phyloP scores from a whole-genome alignment of 768 basidiomycete species.

The Cytidiella melzeri region DNA sequence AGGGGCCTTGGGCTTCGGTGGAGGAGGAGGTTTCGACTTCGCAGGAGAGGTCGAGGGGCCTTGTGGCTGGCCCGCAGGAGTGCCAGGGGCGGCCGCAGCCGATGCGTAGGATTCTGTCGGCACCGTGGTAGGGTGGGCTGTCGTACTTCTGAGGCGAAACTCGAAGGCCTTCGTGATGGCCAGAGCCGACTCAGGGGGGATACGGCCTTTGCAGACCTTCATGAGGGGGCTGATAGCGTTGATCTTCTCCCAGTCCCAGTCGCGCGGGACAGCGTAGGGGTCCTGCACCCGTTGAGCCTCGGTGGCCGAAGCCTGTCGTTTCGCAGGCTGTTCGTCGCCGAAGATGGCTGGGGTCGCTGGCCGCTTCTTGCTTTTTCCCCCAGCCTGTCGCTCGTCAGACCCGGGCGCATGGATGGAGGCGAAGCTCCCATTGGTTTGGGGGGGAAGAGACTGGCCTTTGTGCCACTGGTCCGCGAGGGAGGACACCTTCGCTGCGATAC shows the following conservation, averaged over 20 bases:
- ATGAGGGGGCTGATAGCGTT: not conserved
- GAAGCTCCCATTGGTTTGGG: not conserved
- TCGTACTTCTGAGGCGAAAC: too few relatives aligned
- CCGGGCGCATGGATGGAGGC: too few relatives aligned
- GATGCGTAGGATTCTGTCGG: not conserved
- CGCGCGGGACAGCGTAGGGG: not conserved
- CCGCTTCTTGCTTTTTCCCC: conserved; percentile 1
- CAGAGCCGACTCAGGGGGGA: conserved; percentile 1
- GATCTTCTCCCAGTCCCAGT: not conserved
- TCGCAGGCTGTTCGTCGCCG: not conserved
- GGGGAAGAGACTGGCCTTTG: too few relatives aligned
- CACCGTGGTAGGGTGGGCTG: too few relatives aligned
- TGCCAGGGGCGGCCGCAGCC: not conserved
- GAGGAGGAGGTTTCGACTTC: not conserved
- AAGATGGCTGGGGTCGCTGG: not conserved
- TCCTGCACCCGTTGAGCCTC: too few relatives aligned
- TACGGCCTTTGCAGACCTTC: too few relatives aligned
- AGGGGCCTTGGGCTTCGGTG: conserved; percentile 1
- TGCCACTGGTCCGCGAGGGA: not conserved
- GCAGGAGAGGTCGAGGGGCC: not conserved
- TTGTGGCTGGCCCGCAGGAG: not conserved
- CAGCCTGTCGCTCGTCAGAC: not conserved
- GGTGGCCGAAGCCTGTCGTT: too few relatives aligned
- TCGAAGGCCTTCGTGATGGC: conserved; percentile 2
- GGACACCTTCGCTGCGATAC: not conserved